These are phyloP conservation scores for Cercophora sp. DNA, from an alignment of 495 filamentous ascomycete species.

Conservation along the genomic window DNA sequence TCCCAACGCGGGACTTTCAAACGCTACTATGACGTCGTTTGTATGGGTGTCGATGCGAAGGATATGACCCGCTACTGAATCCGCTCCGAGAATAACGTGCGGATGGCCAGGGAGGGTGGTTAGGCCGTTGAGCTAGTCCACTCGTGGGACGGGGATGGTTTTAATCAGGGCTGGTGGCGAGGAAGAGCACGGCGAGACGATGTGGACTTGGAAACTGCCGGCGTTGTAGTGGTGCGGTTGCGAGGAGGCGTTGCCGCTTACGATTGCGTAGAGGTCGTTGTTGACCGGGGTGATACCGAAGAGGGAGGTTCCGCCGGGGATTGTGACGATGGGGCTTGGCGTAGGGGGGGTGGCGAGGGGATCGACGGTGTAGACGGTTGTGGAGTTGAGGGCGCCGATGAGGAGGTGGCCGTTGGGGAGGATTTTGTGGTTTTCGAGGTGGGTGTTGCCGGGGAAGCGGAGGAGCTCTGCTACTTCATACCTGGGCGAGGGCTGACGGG, in stretches of 20 bases:
- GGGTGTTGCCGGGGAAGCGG: background rate
- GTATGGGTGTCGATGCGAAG: conserved; percentile 24
- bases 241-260: conserved; percentile 14
- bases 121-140: conserved; percentile 30
- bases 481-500: too few relatives aligned
- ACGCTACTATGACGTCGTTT: conserved; percentile 2
- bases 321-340: conserved; percentile 26
- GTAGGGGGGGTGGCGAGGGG: conserved; percentile 15
- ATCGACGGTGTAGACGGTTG: conserved; percentile 23
- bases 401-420: conserved; percentile 3
- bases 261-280: conserved; percentile 29
- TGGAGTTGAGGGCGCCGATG: background rate
- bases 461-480: background rate
- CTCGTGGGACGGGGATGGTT: conserved; percentile 12
- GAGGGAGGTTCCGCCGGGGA: conserved; percentile 26
- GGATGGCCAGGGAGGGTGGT: conserved; percentile 14
- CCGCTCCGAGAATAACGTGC: conserved; percentile 26
- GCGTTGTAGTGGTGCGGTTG: conserved; percentile 1
- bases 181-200: conserved; percentile 20
- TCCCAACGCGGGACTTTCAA: conserved; percentile 2
- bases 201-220: conserved; percentile 14
- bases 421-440: conserved; percentile 1
- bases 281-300: conserved; percentile 30
- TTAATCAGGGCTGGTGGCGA: background rate
- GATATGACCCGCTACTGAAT: conserved; percentile 30